Percentiles rank a stretch among this genome's conserved stretches.
Evolutionary conservation across 768 basidiomycete species (phyloP).

Genomic region (Rhodotorula diobovata): DNA sequence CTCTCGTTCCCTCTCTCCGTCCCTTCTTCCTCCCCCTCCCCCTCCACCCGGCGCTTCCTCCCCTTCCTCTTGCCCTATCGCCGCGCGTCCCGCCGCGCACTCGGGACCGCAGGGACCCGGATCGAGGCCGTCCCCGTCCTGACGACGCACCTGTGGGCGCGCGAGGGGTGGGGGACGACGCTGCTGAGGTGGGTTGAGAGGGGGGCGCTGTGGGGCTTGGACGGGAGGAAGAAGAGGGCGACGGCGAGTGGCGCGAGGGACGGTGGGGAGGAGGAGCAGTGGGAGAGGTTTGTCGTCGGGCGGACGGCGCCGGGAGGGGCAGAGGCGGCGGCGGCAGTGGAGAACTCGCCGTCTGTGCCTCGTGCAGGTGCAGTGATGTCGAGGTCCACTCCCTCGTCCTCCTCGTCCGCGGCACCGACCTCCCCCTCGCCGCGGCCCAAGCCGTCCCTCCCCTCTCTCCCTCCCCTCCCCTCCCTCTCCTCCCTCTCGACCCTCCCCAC

Average conservation of each 20-base stretch:
- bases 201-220: constrained; percentile 1
- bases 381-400: too few relatives aligned
- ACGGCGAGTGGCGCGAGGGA: not conserved
- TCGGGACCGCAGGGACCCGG: not conserved
- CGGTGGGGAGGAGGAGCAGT: not conserved
- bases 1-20: constrained; percentile 20
- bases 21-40: constrained; percentile 62
- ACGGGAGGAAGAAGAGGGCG: not conserved
- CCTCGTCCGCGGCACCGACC: not conserved
- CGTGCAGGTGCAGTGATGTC: too few relatives aligned
- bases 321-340: not conserved
- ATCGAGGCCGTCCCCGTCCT: constrained; percentile 32
- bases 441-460: not conserved
- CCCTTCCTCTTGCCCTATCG: constrained; percentile 64
- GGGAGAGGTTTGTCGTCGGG: not conserved
- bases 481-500: not conserved
- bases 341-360: too few relatives aligned
- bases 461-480: not conserved
- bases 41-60: constrained; percentile 80
- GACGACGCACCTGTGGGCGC: constrained; percentile 43
- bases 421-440: not conserved
- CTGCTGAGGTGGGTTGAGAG: constrained; percentile 28
- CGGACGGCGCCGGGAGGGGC: not conserved
- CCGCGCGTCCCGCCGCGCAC: constrained; percentile 4
- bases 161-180: constrained; percentile 31